These are phyloP conservation scores for Aspergillus indologenus DNA, from an alignment of 495 filamentous ascomycete species.

Conservation along the genomic window DNA sequence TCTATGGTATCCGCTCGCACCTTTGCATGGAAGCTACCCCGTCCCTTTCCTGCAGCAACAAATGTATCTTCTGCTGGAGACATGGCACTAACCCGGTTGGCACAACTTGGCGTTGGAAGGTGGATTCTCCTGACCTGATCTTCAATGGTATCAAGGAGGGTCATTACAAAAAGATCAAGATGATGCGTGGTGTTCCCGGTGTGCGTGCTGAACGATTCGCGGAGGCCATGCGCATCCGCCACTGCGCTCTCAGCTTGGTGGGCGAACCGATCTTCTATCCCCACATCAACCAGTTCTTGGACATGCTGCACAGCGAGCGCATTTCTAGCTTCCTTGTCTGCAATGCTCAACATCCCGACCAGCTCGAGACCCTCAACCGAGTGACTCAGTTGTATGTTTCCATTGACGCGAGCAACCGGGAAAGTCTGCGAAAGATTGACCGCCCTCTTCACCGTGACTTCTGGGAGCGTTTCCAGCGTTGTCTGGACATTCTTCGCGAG, in stretches of 20 bases:
- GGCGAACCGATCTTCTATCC: conserved; percentile 98
- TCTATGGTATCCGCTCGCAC: conserved; percentile 94
- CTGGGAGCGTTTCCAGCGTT: conserved; percentile 91
- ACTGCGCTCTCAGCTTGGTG: conserved; percentile 87
- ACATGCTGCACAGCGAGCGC: conserved; percentile 74
- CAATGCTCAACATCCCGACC: conserved; percentile 96
- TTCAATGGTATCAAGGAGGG: conserved; percentile 85
- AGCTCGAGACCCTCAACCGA: conserved; percentile 72
- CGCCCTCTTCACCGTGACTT: conserved; percentile 92
- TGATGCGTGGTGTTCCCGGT: conserved; percentile 89
- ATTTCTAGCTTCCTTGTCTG: conserved; percentile 95
- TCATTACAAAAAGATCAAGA: conserved; percentile 96
- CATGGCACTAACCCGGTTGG: conserved; percentile 97
- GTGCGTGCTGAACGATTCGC: conserved; percentile 87
- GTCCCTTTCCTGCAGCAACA: conserved; percentile 92
- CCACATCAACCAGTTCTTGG: conserved; percentile 87
- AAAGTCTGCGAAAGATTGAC: conserved; percentile 82
- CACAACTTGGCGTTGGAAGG: conserved; percentile 93
- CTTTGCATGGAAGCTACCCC: conserved; percentile 98
- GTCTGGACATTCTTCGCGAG: conserved; percentile 83
- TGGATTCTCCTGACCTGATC: conserved; percentile 84
- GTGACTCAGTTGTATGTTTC: conserved; percentile 95
- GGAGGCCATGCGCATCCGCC: conserved; percentile 88
- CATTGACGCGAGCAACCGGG: conserved; percentile 91
- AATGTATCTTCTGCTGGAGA: conserved; percentile 98